phyloP scores from a whole-genome alignment of 83 land plant genomes.

The Picea abies region DNA sequence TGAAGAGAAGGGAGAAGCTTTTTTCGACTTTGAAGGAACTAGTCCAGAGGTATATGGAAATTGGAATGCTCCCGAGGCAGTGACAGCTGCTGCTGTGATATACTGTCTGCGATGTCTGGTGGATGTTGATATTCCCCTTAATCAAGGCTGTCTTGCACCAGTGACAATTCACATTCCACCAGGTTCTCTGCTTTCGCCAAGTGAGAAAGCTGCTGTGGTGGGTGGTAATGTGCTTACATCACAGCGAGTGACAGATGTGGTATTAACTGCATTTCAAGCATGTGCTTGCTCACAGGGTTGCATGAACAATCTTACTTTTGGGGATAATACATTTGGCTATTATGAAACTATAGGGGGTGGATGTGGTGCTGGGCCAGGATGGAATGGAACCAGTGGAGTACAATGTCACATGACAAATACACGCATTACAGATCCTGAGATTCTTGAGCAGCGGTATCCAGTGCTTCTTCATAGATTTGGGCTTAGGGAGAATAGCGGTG shows the following conservation, averaged over 20 bases:
- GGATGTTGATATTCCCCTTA: constrained; percentile 97
- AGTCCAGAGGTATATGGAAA: constrained; percentile 95
- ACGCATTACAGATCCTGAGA: constrained; percentile 98
- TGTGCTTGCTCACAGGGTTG: constrained; percentile 99
- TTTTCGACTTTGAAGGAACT: constrained; percentile 89
- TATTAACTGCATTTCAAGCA: constrained; percentile 92
- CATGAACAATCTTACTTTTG: constrained; percentile 99
- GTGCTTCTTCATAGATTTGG: constrained; percentile 79
- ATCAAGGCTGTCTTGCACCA: constrained; percentile 98
- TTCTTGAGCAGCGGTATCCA: constrained; percentile 98
- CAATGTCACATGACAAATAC: constrained; percentile 99
- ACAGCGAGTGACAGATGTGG: constrained; percentile 94
- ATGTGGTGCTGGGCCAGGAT: constrained; percentile 95
- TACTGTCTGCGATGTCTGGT: constrained; percentile 94
- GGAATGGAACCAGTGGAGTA: constrained; percentile 97
- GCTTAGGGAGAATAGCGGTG: constrained; percentile 89
- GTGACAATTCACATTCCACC: constrained; percentile 80
- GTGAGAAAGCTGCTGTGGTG: constrained; percentile 99
- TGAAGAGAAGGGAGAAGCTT: constrained; percentile 72
- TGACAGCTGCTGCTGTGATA: constrained; percentile 95
- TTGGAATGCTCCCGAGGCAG: constrained; percentile 99
- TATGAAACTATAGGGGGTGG: constrained; percentile 99
- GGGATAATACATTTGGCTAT: constrained; percentile 93
- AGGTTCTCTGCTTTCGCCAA: constrained; percentile 92
- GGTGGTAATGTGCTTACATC: constrained; percentile 99